Conservation (phyloP, 495 filamentous ascomycete genomes). For the Friedmanniomyces endolithicus region DNA sequence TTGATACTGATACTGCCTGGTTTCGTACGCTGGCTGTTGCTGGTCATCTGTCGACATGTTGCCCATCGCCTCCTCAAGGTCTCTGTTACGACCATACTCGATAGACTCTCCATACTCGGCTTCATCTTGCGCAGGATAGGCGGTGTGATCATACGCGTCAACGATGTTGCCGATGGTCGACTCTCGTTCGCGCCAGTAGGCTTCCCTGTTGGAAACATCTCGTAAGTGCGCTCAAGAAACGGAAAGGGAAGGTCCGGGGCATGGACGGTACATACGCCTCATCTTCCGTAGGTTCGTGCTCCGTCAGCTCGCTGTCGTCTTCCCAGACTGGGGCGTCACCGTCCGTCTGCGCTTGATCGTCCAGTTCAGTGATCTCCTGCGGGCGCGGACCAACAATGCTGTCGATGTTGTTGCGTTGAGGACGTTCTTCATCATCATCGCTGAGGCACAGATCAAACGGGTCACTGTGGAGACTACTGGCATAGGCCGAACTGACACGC, state of each 20-base stretch:
- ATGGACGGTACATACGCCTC: constrained; percentile 12
- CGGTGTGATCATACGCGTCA: constrained; percentile 4
- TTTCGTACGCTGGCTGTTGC: too few relatives aligned
- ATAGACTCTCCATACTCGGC: not conserved
- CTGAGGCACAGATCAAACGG: constrained; percentile 16
- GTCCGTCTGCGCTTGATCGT: not conserved
- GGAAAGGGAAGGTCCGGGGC: constrained; percentile 8
- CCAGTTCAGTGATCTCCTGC: not conserved
- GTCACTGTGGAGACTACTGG: constrained; percentile 1
- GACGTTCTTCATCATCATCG: not conserved
- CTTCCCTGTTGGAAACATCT: constrained; percentile 11
- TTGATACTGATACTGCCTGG: not conserved
- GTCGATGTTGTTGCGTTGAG: not conserved
- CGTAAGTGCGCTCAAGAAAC: constrained; percentile 18
- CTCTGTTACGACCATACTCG: not conserved
- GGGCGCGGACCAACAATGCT: not conserved
- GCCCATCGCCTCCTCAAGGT: too few relatives aligned
- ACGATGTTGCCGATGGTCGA: constrained; percentile 12
- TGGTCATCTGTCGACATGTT: too few relatives aligned
- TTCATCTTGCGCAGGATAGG: not conserved
- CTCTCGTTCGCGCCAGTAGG: not conserved
- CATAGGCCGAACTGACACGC: not conserved
- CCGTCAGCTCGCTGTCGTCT: not conserved
- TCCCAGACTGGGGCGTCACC: not conserved
- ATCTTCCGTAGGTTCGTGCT: not conserved